Percentiles rank a stretch among this genome's conserved stretches.
These are phyloP conservation scores for Coccomyxa sp. DNA, from an alignment of 139 green algal species.

Conservation along the genomic window DNA sequence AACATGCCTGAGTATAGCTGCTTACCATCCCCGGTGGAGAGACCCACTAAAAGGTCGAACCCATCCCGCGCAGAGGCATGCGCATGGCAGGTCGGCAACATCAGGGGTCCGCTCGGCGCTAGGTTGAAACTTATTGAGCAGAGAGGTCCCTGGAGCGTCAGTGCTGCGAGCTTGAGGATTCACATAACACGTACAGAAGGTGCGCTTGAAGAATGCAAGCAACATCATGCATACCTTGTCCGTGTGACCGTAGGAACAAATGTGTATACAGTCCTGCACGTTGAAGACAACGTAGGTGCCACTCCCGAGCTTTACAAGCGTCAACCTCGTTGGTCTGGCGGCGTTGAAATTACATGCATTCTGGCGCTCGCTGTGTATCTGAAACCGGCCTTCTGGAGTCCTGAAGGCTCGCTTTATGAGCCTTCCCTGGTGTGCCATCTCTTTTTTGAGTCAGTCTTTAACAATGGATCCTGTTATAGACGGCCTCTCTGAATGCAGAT, in stretches of 20 bases:
- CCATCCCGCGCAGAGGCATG: conserved; percentile 33
- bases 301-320: conserved; percentile 30
- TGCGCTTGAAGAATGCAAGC: not conserved
- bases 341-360: conserved; percentile 37
- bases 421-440: not conserved
- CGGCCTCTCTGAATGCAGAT: no score
- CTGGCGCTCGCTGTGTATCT: conserved; percentile 31
- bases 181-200: not conserved
- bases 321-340: conserved; percentile 28
- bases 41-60: conserved; percentile 60
- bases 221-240: conserved; percentile 18
- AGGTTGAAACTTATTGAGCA: not conserved
- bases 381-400: conserved; percentile 39
- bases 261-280: conserved; percentile 33
- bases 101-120: not conserved
- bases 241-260: conserved; percentile 31
- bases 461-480: no score
- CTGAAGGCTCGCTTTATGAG: conserved; percentile 28
- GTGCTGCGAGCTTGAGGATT: not conserved
- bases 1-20: no score
- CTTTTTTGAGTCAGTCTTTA: no score
- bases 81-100: conserved; percentile 47
- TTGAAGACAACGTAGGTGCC: conserved; percentile 54
- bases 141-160: not conserved
- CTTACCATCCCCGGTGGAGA: conserved; percentile 61